Evolutionary conservation across 805 yeast species (phyloP).

Genomic region (Kazachstania psychrophila): DNA sequence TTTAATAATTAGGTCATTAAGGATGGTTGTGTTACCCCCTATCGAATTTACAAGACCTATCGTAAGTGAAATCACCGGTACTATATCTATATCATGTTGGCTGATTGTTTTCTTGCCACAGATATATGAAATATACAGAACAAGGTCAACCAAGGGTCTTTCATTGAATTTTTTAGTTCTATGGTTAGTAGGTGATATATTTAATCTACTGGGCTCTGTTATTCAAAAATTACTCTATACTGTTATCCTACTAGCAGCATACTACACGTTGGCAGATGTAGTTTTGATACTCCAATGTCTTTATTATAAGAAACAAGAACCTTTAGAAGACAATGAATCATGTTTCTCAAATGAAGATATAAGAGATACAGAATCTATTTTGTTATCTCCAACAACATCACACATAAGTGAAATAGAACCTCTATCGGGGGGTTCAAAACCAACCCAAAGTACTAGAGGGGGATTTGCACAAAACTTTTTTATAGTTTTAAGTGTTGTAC

Average conservation of each 20-base stretch:
- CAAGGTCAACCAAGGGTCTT: slow-evolving; percentile 84
- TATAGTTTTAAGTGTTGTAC: slow-evolving; percentile 56
- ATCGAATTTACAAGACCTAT: slow-evolving; percentile 57
- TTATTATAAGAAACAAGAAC: slow-evolving; percentile 43
- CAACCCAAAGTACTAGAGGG: slow-evolving; percentile 12
- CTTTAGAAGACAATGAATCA: slow-evolving; percentile 66
- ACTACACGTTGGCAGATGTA: slow-evolving; percentile 85
- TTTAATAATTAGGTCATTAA: background rate
- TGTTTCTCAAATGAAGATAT: slow-evolving; percentile 71
- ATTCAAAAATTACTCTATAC: slow-evolving; percentile 88
- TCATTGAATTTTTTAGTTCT: slow-evolving; percentile 76
- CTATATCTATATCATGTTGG: slow-evolving; percentile 95
- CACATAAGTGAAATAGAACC: slow-evolving; percentile 4
- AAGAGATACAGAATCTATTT: slow-evolving; percentile 1
- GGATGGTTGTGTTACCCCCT: slow-evolving; percentile 27
- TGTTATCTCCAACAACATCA: slow-evolving; percentile 4
- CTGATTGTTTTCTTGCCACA: slow-evolving; percentile 96
- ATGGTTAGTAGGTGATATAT: slow-evolving; percentile 91
- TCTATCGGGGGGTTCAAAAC: slow-evolving; percentile 5
- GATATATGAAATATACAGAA: slow-evolving; percentile 77
- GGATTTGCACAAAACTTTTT: slow-evolving; percentile 30
- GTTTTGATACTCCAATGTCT: slow-evolving; percentile 77
- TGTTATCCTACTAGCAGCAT: slow-evolving; percentile 84
- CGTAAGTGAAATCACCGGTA: slow-evolving; percentile 60
- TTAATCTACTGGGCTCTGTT: slow-evolving; percentile 85